Evolutionary conservation across 1,284 basidiomycete genomes (phyloP), one percentile per base, ranked within the genome.

Genomic region (Boletus sp.): DNA sequence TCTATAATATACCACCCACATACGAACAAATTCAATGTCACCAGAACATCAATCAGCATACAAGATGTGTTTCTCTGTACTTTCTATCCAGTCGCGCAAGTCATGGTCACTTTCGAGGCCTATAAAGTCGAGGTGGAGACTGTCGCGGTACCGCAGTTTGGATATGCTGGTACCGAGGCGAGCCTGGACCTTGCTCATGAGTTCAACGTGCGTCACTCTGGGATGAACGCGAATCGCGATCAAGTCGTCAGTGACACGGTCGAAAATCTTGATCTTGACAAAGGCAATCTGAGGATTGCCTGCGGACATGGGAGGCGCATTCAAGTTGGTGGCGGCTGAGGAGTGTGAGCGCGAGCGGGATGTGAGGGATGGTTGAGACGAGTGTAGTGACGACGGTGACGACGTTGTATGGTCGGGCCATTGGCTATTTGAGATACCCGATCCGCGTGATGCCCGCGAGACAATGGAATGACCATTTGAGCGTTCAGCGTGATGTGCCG

Each of bases 211-310:
- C 5, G 90, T 82, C 26, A 98, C 93, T 30, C 78, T 81, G n/a
- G 95, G 93, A 59, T 95, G 94, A 35, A 98, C 94, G n/a, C 96
- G 85, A 44, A 99, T 92, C 3, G 96, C 95, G 52, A 99, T 92
- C 44, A 99, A 74, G 65, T 98, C 95, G 65, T 97, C 91, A 22
- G 92, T 87, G 51, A 87, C 77, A 26, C 88, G 78, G 67, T 96
- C 88, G 63, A 95, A 96, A 46, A 99, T 92, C 73, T 99, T 99
- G 72, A 99, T 96, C 73, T 97, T 97, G 58, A 97, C 80, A 69
- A 94, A 95, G 30, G 91, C 82, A 30, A 89, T 82, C 58, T 88
- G 85, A 13, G 82, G 80, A 57, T 86, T 88, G 45, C 74, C 77
- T 14, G 81, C 79, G 36, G 84, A 89, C 59, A 88, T 85, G n/a